Evolutionary conservation across 257 asterid genomes (phyloP).

Genomic region (Jaltomata sinuosa): DNA sequence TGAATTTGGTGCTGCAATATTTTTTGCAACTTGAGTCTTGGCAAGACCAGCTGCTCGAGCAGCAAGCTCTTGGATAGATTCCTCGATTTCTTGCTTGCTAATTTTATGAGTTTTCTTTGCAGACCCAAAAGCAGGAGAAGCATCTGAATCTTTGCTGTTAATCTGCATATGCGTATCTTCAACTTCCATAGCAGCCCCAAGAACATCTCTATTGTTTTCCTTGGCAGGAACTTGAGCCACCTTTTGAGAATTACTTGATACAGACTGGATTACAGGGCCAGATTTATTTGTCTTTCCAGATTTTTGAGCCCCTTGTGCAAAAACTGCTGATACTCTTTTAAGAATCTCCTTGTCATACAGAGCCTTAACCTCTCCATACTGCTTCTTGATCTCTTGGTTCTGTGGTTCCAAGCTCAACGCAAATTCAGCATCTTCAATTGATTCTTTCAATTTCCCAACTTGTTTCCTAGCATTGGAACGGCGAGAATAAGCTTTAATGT

Average conservation of each 20-base stretch:
- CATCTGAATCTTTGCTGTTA: slow-evolving; percentile 17
- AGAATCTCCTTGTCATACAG: slow-evolving; percentile 65
- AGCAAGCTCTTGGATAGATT: slow-evolving; percentile 85
- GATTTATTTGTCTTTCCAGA: slow-evolving; percentile 30
- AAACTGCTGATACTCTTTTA: slow-evolving; percentile 54
- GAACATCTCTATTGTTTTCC: slow-evolving; percentile 35
- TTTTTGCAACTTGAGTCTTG: slow-evolving; percentile 80
- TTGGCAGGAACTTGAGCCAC: slow-evolving; percentile 35
- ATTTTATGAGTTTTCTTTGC: slow-evolving; percentile 34
- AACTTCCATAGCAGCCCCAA: slow-evolving; percentile 21
- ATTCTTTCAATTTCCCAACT: slow-evolving; percentile 82
- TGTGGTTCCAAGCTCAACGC: slow-evolving; percentile 88
- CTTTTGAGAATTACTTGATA: slow-evolving; percentile 31
- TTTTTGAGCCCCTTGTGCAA: slow-evolving; percentile 27
- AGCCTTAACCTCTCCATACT: slow-evolving; percentile 62
- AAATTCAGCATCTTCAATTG: slow-evolving; percentile 82
- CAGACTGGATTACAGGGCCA: slow-evolving; percentile 19
- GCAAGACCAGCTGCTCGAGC: slow-evolving; percentile 77
- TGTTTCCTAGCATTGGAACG: slow-evolving; percentile 90
- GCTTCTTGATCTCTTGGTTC: slow-evolving; percentile 91
- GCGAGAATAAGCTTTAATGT: slow-evolving; percentile 93
- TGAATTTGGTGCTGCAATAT: slow-evolving; percentile 68
- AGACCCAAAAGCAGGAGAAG: slow-evolving; percentile 21
- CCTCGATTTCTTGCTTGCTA: slow-evolving; percentile 44
- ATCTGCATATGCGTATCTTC: slow-evolving; percentile 18